A percentile compares a stretch with the other conserved stretches of the same genome.
These are phyloP conservation scores for Trichoderma gamsii DNA, from an alignment of 495 filamentous ascomycete genomes.

Conservation along the genomic window DNA sequence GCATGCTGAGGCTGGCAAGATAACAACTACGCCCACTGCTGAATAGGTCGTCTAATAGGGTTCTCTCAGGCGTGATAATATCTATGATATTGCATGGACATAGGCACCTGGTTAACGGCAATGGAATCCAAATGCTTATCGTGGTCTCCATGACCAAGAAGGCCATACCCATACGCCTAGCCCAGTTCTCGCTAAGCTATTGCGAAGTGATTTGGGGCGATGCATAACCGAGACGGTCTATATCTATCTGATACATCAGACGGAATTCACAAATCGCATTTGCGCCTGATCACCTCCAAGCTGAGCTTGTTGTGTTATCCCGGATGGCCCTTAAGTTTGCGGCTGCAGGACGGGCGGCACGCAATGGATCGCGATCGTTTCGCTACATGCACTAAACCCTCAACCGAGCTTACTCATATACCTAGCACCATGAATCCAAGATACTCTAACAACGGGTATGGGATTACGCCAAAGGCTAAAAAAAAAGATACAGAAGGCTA, in stretches of 20 bases:
- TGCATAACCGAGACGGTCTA: neutral
- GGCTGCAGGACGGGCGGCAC: neutral
- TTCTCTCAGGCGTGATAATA: too few species aligned
- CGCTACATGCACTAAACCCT: neutral
- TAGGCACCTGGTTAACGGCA: too few species aligned
- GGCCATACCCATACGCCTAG: too few species aligned
- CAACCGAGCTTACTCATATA: neutral
- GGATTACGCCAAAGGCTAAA: neutral
- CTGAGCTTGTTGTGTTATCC: neutral
- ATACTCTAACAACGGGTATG: neutral
- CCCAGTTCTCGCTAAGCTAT: too few species aligned
- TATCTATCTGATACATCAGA: neutral
- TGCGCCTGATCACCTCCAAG: neutral
- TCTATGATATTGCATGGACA: too few species aligned
- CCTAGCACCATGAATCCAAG: neutral
- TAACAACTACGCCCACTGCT: too few species aligned
- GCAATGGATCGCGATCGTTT: neutral
- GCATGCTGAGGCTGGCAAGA: neutral
- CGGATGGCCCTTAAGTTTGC: neutral
- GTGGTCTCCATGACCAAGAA: too few species aligned
- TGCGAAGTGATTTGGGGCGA: neutral
- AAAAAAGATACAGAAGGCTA: neutral
- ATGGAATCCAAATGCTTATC: too few species aligned
- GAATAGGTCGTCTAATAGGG: too few species aligned
- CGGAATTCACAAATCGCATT: neutral